Conservation (phyloP, 768 basidiomycete genomes). For the Termitomyces sp. region DNA sequence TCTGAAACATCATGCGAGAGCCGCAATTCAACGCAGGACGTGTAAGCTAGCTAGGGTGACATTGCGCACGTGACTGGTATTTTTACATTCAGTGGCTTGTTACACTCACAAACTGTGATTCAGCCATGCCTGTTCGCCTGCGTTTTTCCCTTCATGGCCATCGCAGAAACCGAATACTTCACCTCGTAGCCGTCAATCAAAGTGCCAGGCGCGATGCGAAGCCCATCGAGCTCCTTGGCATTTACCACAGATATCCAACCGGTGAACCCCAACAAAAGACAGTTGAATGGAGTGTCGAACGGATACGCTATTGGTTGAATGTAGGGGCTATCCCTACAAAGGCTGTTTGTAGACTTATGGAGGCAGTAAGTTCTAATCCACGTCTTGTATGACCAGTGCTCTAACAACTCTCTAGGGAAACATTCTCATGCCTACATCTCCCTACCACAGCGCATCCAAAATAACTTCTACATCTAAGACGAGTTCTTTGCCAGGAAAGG, state of each 20-base stretch:
- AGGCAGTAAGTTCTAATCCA: slow-evolving; percentile 50
- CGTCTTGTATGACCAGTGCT: background rate
- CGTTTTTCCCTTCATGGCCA: slow-evolving; percentile 80
- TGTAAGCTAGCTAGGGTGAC: too few relatives aligned
- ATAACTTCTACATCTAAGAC: background rate
- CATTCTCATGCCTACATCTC: slow-evolving; percentile 52
- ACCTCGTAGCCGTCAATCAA: slow-evolving; percentile 79
- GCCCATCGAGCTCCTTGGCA: slow-evolving; percentile 83
- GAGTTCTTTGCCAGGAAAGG: background rate
- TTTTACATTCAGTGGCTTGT: background rate
- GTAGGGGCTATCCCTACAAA: slow-evolving; percentile 82
- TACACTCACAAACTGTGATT: background rate
- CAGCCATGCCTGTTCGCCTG: slow-evolving; percentile 77
- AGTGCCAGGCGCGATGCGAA: slow-evolving; percentile 71
- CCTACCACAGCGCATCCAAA: slow-evolving; percentile 38
- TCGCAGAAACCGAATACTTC: slow-evolving; percentile 71
- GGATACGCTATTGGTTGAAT: slow-evolving; percentile 86
- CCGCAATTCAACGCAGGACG: background rate
- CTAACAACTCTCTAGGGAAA: slow-evolving; percentile 44
- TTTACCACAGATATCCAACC: slow-evolving; percentile 68
- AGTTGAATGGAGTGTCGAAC: slow-evolving; percentile 85
- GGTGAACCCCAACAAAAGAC: slow-evolving; percentile 56
- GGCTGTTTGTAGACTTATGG: slow-evolving; percentile 70
- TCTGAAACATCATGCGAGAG: background rate
- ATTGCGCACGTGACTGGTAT: slow-evolving; percentile 5